Conservation (phyloP, 371 early-diverging fungal genomes). For the Rhizopus sp. region DNA sequence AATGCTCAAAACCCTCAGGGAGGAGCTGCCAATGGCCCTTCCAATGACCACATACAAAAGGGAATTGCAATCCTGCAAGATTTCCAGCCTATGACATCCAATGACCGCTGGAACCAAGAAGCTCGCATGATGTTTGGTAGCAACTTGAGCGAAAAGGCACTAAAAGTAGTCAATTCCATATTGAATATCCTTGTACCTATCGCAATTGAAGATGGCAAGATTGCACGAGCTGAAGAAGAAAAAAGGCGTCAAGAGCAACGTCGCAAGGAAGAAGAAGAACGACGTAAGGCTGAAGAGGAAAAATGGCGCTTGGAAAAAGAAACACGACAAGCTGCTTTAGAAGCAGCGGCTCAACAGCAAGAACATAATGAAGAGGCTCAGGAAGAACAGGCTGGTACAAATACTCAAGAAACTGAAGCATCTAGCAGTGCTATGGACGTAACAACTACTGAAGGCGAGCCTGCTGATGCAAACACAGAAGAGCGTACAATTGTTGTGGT, state of each 20-base stretch:
- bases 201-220: slow-evolving; percentile 71
- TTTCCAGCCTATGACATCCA: slow-evolving; percentile 73
- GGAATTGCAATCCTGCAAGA: slow-evolving; percentile 63
- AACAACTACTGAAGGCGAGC: slow-evolving; percentile 16
- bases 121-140: slow-evolving; percentile 80
- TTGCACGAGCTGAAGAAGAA: slow-evolving; percentile 57
- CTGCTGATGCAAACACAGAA: slow-evolving; percentile 25
- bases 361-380: slow-evolving; percentile 18
- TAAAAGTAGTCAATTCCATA: slow-evolving; percentile 61
- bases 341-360: slow-evolving; percentile 8
- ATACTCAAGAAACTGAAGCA: slow-evolving; percentile 35
- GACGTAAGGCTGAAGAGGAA: slow-evolving; percentile 56
- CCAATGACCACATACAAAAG: slow-evolving; percentile 33
- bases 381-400: slow-evolving; percentile 24
- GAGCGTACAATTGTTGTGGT: slow-evolving; percentile 44
- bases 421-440: slow-evolving; percentile 22
- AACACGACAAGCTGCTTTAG: slow-evolving; percentile 12
- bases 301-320: slow-evolving; percentile 43
- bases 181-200: slow-evolving; percentile 76
- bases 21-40: neutral
- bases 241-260: slow-evolving; percentile 46
- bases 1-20: slow-evolving; percentile 5
- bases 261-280: slow-evolving; percentile 47
- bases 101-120: slow-evolving; percentile 90
- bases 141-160: slow-evolving; percentile 58